Evolutionary conservation across 352 stramenopile species (phyloP).

Genomic region (Achlya hypogyna): DNA sequence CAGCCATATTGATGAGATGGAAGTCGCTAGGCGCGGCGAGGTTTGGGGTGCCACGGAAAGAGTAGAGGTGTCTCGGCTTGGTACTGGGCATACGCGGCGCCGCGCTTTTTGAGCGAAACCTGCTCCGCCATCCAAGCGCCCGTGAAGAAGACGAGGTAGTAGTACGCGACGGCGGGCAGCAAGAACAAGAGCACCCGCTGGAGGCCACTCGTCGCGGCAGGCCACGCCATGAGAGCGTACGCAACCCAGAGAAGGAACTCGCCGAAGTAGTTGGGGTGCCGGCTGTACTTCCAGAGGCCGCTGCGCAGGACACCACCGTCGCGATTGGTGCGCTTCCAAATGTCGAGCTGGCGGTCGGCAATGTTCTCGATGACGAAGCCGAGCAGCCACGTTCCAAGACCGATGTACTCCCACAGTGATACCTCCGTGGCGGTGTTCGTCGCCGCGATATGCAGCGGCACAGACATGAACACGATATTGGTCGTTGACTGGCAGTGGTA

Average conservation of each 20-base stretch:
- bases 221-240: conserved; percentile 11
- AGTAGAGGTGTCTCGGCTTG: conserved; percentile 16
- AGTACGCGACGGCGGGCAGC: conserved; percentile 9
- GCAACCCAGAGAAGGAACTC: conserved; percentile 26
- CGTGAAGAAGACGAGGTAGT: conserved; percentile 18
- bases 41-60: conserved; percentile 9
- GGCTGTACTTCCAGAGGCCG: conserved; percentile 27
- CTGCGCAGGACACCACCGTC: conserved; percentile 21
- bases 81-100: conserved; percentile 3
- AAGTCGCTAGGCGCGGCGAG: not conserved
- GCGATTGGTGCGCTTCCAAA: conserved; percentile 10
- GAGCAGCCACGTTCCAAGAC: conserved; percentile 47
- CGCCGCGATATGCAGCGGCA: conserved; percentile 4
- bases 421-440: conserved; percentile 10
- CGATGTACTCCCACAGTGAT: conserved; percentile 33
- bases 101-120: conserved; percentile 18
- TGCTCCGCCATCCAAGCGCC: conserved; percentile 18
- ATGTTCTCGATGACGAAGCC: conserved; percentile 68
- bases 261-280: conserved; percentile 37
- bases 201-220: not conserved
- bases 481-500: conserved; percentile 16
- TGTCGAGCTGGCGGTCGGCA: conserved; percentile 47
- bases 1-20: not conserved
- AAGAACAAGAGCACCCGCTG: not conserved
- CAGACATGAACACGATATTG: conserved; percentile 2